Evolutionary conservation across 257 asterid species (phyloP), one percentile per base, ranked within the genome.

Genomic region (Lantana camara): DNA sequence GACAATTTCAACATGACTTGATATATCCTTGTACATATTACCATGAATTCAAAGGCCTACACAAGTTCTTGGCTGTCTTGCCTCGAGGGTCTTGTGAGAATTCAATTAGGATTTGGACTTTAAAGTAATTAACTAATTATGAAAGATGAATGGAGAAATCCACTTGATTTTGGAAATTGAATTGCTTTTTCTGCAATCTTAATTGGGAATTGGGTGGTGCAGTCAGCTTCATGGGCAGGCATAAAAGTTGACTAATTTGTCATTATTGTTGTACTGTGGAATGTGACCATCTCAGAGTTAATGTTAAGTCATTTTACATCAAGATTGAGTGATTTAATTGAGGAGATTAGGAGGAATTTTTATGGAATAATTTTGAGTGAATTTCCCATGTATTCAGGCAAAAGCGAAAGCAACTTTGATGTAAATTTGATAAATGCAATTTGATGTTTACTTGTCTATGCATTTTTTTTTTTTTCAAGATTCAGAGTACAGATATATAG

Each of bases 81-180:
- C n/a, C 30, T 56, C 62, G 48, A 57, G 13, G 46, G 32, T 56
- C 13, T 1, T n/a, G 11, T 37, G 47, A 35, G 17, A 57, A 8
- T 14, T 4, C 17, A 30, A 27, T 27, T 27, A 56, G 35, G 11
- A 10, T 41, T 40, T 41, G 64, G 64, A 35, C 37, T 57, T 57
- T 6, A 9, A 40, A 6, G 13, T 60, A 14, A 27, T 60, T 10
- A 60, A 42, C 7, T 60, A 14, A 27, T 60, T 6, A 60, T 41
- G 38, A 42, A 42, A 58, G 51, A 48, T 17, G 5, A 19, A 13
- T 4, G n/a, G n/a, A n/a, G 3, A 47, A 14, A 22, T 15, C 3
- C 4, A 35, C 7, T 1, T n/a, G 16, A 11, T 34, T 50, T 41
- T 64, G 57, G 62, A 72, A 66, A 58, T 42, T 34, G 68, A 72